Conservation (phyloP, 257 asterid species). For the Solanum bulbocastanum region DNA sequence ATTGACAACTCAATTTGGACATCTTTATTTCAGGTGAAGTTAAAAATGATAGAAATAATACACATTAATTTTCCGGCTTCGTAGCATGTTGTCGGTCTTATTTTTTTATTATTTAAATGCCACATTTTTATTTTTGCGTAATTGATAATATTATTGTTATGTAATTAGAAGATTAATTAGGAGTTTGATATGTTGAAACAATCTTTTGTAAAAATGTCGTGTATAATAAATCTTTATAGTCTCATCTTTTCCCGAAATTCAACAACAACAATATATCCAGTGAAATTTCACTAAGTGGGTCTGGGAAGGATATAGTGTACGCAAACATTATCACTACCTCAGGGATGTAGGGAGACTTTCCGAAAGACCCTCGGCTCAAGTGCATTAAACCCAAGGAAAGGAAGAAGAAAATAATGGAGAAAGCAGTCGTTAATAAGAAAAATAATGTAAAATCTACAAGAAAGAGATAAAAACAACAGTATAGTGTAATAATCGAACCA, state of each 20-base stretch:
- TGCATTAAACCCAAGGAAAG: background rate
- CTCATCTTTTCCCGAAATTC: too few relatives aligned
- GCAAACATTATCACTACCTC: accelerated
- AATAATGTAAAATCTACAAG: background rate
- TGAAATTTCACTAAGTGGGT: background rate
- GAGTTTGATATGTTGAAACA: background rate
- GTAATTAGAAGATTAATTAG: background rate
- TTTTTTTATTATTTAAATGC: background rate
- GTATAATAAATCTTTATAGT: background rate
- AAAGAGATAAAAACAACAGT: background rate
- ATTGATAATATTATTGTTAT: background rate
- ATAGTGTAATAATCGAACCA: background rate
- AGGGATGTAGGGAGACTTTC: accelerated
- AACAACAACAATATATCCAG: accelerated
- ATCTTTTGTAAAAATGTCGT: background rate
- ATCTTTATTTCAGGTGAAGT: background rate
- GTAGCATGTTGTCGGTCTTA: background rate
- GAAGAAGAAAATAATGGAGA: background rate
- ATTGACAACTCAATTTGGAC: background rate
- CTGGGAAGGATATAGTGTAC: accelerated
- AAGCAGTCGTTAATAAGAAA: background rate
- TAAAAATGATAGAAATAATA: background rate
- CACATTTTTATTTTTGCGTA: background rate
- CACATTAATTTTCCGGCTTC: background rate
- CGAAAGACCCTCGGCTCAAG: background rate